These are phyloP conservation scores for Thozetella sp. DNA, from an alignment of 495 filamentous ascomycete species.

Conservation along the genomic window DNA sequence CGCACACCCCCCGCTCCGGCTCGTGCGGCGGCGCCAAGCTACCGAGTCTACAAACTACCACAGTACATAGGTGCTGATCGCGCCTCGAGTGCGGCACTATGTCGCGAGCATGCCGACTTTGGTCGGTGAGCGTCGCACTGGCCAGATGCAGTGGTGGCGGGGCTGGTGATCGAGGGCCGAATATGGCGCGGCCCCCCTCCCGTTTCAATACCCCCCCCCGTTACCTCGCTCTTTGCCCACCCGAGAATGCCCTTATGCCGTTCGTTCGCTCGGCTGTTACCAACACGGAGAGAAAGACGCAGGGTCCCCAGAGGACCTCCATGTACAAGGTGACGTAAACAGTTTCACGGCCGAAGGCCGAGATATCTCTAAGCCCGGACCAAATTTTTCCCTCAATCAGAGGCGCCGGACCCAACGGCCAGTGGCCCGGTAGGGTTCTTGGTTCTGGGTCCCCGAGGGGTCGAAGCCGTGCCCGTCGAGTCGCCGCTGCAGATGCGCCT, in stretches of 20 bases:
- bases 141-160: too few relatives aligned
- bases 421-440: not conserved
- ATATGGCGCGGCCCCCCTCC: not conserved
- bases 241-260: too few relatives aligned
- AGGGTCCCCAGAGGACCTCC: not conserved
- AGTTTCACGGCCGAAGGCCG: not conserved
- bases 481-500: not conserved
- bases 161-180: too few relatives aligned
- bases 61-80: too few relatives aligned
- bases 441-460: not conserved
- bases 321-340: not conserved
- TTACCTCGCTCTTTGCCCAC: not conserved
- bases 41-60: not conserved
- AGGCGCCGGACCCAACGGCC: not conserved
- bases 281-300: not conserved
- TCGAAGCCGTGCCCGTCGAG: not conserved
- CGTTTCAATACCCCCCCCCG: not conserved
- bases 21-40: not conserved
- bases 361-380: not conserved
- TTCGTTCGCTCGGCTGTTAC: not conserved
- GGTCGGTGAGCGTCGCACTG: too few relatives aligned
- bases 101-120: not conserved
- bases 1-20: not conserved
- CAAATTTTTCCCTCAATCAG: constrained; percentile 2
- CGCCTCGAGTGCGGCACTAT: too few relatives aligned